Base-by-base conservation (phyloP, 441 rosid genomes). In the Biscutella laevigata region DNA sequence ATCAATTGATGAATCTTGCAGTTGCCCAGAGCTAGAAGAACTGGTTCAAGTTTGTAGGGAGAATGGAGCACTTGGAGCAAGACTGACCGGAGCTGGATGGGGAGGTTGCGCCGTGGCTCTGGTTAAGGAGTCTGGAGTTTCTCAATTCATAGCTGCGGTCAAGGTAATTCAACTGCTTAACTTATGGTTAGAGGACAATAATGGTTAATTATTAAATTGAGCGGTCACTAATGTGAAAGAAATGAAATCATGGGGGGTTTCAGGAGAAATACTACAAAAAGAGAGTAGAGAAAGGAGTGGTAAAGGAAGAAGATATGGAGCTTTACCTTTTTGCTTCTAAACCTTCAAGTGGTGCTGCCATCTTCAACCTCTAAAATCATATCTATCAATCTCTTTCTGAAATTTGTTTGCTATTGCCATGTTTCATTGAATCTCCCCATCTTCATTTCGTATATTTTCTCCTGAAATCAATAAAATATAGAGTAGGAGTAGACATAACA, bases 11-110 rank as follows among this genome's bases (percentile, higher is more conserved):
- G 47, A 46, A 53, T 25, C 48, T 12, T 42, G 55, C 61, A 92
- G 99, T 71, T 86, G 99, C 64, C 85, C 88, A 0, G 99, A 92
- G 75, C 73, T 92, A 77, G 95, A 92, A 75, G 99, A 92, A 67
- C 78, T 92, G 0, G 97, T 92, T 37, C 69, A 71, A 42, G 49
- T 74, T 36, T 74, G 83, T 74, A 74, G 77, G 10, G 83, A 78
- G 14, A 76, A 78, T 22, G 85, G 74, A 26, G 95, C 99, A 52
- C 63, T 92, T n/a, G 97, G 99, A 24, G 97, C 99, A 32, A 86
- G 97, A 72, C 88, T 92, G 19, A 92, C 99, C 0, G 99, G 97
- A 45, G 99, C 99, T 13, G 99, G 99, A 55, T 92, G 99, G 99
- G 99, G 99, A 5, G 97, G 99, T 29, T 92, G 99, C 35, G 86